phyloP scores from a whole-genome alignment of 306 rosid genomes.

The Cercis canadensis region DNA sequence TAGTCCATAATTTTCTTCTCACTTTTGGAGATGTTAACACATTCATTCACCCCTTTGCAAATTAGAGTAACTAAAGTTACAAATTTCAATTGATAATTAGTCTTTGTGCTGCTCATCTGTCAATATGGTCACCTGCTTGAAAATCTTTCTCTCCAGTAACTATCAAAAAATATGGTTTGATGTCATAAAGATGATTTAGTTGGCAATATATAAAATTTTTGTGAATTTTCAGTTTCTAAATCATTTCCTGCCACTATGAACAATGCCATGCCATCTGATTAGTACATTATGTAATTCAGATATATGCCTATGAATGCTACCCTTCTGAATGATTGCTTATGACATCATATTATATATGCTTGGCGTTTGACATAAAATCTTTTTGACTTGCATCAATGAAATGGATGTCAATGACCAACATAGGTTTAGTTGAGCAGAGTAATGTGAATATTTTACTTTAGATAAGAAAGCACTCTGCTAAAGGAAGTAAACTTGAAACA shows the following conservation, averaged over 20 bases:
- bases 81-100: background rate
- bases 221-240: background rate
- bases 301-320: background rate
- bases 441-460: background rate
- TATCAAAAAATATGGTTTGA: background rate
- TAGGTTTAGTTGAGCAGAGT: background rate
- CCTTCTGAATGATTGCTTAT: background rate
- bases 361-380: background rate
- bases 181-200: no score
- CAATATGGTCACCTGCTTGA: background rate
- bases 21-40: constrained; percentile 7
- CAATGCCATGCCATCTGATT: no score
- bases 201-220: background rate
- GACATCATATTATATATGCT: background rate
- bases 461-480: no score
- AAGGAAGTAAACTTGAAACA: background rate
- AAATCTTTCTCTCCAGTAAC: background rate
- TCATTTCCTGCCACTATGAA: background rate
- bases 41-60: constrained; percentile 13
- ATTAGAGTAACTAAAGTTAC: constrained; percentile 1
- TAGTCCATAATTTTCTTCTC: background rate
- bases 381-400: background rate
- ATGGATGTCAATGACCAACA: no score
- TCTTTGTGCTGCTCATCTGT: background rate
- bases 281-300: background rate